Base-by-base conservation (phyloP, 169 alveolate species). In the Cryptosporidium meleagridis region DNA sequence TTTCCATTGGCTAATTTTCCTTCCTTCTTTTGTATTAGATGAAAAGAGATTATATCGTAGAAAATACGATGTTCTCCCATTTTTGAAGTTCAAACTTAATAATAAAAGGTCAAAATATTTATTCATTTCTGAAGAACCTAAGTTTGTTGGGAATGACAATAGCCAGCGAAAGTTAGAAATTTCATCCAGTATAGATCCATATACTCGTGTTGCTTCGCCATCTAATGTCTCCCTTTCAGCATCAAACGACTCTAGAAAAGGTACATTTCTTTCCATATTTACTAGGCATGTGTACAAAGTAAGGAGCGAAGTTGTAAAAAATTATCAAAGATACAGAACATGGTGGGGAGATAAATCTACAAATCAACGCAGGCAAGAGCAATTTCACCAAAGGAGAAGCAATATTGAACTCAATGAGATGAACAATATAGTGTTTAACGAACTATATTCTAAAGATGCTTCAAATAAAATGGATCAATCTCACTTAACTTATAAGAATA, bases 261-360 rank as follows among this genome's bases (percentile, higher is more conserved):
- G 75, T 16, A 44, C 75, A 26, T 33, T 80, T 18, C 51, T 80
- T 16, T 65, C 80, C 26, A 48, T 45, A 44, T 80, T 80, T 44
- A 80, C 75, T 8, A 80, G 68, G 33, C 73, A 59, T 23, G 89
- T 80, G 2, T 80, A 62, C 39, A 59, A 29, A 35, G 89, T 80
- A 26, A 37, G 89, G 21, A 62, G 89, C 23, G 89, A 65, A 21
- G 89, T 80, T 2, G 75, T 80, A 26, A 61, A 48, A 39, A 80
- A 80, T 16, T 80, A 80, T 59, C 73, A 80, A 41, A 61, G 75
- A 48, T 59, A 59, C 80, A 80, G 62, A 65, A 80, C 73, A 8
- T 80, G 89, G 89, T 80, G 89, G 89, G 45, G 75, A 3, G 89
- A 80, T 18, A 80, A 65, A 26, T 75, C 86, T 18, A 2, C 69